Conservation (phyloP, 2,329 filamentous ascomycete species). For the Pseudocercospora eumusae region DNA sequence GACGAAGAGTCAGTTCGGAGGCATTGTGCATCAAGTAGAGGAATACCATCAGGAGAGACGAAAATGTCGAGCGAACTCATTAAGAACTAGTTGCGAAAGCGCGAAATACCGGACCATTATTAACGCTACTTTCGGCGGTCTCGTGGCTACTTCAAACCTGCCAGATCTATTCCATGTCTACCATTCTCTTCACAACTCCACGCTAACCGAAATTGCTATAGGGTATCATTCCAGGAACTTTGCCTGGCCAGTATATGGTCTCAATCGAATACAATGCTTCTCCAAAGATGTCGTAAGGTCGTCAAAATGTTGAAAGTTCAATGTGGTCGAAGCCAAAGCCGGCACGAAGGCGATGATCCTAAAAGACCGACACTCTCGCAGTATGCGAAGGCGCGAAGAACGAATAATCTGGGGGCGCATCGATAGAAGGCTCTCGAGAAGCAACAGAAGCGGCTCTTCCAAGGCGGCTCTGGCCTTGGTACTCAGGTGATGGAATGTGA, state of each 20-base stretch:
- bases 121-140: not conserved
- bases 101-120: not conserved
- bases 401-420: constrained; percentile 36
- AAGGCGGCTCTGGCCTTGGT: constrained; percentile 30
- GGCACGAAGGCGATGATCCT: not conserved
- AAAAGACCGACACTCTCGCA: constrained; percentile 20
- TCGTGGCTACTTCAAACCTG: not conserved
- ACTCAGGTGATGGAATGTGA: constrained; percentile 34
- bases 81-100: not conserved
- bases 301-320: not conserved
- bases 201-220: constrained; percentile 13
- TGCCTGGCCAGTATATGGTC: too few relatives aligned
- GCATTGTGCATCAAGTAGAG: not conserved
- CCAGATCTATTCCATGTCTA: not conserved
- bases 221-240: constrained; percentile 16
- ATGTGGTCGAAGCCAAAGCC: too few relatives aligned
- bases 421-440: constrained; percentile 17
- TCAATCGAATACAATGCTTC: too few relatives aligned
- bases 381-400: constrained; percentile 19
- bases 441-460: constrained; percentile 16
- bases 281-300: not conserved
- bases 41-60: not conserved
- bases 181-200: not conserved
- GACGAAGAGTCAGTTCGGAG: too few relatives aligned
- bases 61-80: not conserved